Percentiles rank a stretch among this genome's conserved stretches.
Conservation (phyloP, 139 green algal species). For the Nannochloris sp. region DNA sequence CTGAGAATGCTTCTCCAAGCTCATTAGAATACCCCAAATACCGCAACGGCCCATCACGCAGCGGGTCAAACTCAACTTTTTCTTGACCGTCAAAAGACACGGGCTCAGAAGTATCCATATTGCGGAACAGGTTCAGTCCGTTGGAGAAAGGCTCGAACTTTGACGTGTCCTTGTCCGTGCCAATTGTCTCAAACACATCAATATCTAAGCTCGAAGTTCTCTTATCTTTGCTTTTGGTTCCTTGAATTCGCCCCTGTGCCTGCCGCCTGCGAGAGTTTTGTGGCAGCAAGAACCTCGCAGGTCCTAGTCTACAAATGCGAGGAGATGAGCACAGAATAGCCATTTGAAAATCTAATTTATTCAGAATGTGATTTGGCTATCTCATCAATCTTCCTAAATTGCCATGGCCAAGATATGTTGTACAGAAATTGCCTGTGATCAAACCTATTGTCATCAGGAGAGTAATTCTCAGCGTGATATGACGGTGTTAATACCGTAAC, state of each 20-base stretch:
- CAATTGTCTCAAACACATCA: slow-evolving; percentile 11
- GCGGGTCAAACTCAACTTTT: slow-evolving; percentile 53
- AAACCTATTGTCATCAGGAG: slow-evolving; percentile 90
- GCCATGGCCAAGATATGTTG: slow-evolving; percentile 77
- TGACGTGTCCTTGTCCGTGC: slow-evolving; percentile 4
- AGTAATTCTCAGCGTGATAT: slow-evolving; percentile 96
- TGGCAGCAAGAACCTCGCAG: too few species aligned
- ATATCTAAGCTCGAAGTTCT: not conserved
- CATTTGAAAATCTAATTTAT: too few species aligned
- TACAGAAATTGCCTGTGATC: slow-evolving; percentile 94
- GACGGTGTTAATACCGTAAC: slow-evolving; percentile 89
- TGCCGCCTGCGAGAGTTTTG: too few species aligned
- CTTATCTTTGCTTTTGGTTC: not conserved
- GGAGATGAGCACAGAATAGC: too few species aligned
- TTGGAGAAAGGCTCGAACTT: slow-evolving; percentile 7
- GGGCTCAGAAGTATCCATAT: slow-evolving; percentile 25
- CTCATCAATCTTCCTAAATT: slow-evolving; percentile 77
- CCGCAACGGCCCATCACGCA: slow-evolving; percentile 53
- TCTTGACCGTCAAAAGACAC: slow-evolving; percentile 26
- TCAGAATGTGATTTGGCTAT: slow-evolving; percentile 5
- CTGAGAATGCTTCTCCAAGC: slow-evolving; percentile 62
- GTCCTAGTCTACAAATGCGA: too few species aligned
- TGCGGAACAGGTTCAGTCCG: not conserved
- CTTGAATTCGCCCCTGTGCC: too few species aligned
- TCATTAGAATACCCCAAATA: slow-evolving; percentile 76